Percentiles rank a stretch among this genome's conserved stretches.
Evolutionary conservation across 495 filamentous ascomycete genomes (phyloP).

Genomic region (Penicillium goetzii): DNA sequence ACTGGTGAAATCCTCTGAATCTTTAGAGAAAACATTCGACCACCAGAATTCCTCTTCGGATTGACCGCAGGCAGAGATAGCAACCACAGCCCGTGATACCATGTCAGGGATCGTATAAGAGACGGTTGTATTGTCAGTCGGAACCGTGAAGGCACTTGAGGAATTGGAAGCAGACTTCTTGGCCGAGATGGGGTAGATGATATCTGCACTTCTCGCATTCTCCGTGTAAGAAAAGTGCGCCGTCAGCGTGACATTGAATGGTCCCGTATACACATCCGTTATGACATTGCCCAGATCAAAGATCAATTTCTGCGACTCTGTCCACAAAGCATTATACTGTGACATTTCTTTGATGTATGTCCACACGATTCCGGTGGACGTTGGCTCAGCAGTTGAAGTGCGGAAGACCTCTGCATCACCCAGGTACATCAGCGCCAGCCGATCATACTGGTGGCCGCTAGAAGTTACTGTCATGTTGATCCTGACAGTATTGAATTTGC

Average conservation of each 20-base stretch:
- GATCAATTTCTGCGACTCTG: constrained; percentile 70
- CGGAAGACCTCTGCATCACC: constrained; percentile 82
- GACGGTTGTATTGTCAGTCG: constrained; percentile 60
- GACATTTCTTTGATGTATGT: constrained; percentile 87
- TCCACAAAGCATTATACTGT: constrained; percentile 69
- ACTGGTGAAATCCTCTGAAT: constrained; percentile 63
- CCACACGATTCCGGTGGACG: constrained; percentile 67
- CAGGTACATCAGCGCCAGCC: constrained; percentile 78
- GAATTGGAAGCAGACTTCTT: constrained; percentile 52
- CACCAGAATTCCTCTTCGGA: constrained; percentile 88
- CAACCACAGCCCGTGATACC: constrained; percentile 70
- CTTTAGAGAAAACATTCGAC: constrained; percentile 72
- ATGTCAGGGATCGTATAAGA: constrained; percentile 63
- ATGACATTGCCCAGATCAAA: constrained; percentile 84
- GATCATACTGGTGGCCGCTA: constrained; percentile 76
- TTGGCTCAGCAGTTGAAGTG: constrained; percentile 87
- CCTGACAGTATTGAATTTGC: constrained; percentile 74
- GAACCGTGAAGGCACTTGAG: constrained; percentile 73
- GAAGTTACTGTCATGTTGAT: constrained; percentile 84
- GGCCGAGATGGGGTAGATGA: constrained; percentile 79
- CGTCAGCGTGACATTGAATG: constrained; percentile 80
- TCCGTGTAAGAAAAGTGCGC: constrained; percentile 65
- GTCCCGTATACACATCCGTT: constrained; percentile 73
- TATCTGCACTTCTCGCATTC: constrained; percentile 56
- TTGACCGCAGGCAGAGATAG: constrained; percentile 79